Base-by-base conservation (phyloP, 495 filamentous ascomycete species). In the Geopyxis carbonaria region DNA sequence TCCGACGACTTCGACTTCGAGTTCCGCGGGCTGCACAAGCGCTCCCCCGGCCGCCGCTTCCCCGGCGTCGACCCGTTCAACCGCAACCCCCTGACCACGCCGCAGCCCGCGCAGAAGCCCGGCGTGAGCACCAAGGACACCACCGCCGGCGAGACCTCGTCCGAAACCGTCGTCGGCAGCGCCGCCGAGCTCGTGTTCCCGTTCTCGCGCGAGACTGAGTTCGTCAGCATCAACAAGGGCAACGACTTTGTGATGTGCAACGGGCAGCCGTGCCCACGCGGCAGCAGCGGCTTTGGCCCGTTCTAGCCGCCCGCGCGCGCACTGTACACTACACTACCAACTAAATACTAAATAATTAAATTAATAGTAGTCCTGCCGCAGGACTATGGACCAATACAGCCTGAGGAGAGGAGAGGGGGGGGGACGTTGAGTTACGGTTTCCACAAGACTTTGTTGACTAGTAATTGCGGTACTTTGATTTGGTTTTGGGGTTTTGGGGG, bases 1-100 rank as follows among this genome's bases (percentile, higher is more conserved):
- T 13, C 21, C 22, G 22, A 40, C 22, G 8, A 40, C 22, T 2
- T n/a, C 7, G 1, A 24, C 22, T 2, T 2, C 13, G 24, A 13
- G 36, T 5, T 1, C 28, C 16, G 36, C 36, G 36, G 5, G 22
- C 18, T 39, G 13, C 36, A n/a, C 24, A 22, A 37, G 15, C 34
- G 19, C 8, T 7, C 21, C 14, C 9, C 34, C 25, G 29, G 38
- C 3, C 31, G 29, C 15, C 31, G 33, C 19, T 31, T 25, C 20
- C 16, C 38, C 29, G 29, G 29, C 38, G 1, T 41, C 14, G 33
- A 41, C 25, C 38, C 38, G 28, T 41, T 41, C 27, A 21, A 31
- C 9, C 10, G 13, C 7, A 41, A 41, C 29, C 38, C 38, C n/a
- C 1, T 41, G 20, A 20, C 38, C 13, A 23, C 28, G 14, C 14